Evolutionary conservation across 768 basidiomycete species (phyloP).

Genomic region (Tylopilus plumbeoviolaceoides): DNA sequence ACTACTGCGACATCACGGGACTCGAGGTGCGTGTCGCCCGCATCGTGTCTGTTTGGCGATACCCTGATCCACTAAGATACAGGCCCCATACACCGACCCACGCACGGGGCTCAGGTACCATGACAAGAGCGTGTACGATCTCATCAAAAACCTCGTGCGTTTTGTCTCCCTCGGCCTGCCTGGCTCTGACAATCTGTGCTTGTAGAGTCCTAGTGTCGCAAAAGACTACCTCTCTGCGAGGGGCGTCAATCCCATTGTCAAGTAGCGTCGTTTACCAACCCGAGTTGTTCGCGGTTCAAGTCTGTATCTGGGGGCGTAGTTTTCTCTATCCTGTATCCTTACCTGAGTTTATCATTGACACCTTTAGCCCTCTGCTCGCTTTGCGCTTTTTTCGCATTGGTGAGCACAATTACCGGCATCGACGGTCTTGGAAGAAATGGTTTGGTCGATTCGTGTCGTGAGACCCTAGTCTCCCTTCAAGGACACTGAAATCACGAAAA

Average conservation of each 20-base stretch:
- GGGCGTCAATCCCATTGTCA: slow-evolving; percentile 48
- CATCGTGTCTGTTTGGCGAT: no score
- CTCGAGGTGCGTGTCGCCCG: slow-evolving; percentile 49
- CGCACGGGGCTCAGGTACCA: slow-evolving; percentile 76
- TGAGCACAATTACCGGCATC: neutral
- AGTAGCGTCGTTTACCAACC: slow-evolving; percentile 20
- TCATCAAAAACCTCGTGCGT: slow-evolving; percentile 68
- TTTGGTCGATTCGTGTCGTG: no score
- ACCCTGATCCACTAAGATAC: neutral
- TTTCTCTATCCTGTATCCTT: neutral
- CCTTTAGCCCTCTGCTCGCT: neutral
- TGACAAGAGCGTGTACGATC: slow-evolving; percentile 82
- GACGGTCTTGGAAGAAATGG: neutral
- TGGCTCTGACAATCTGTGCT: neutral
- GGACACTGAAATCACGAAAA: no score
- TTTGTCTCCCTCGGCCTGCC: neutral
- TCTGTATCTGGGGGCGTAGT: neutral
- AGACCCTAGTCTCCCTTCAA: no score
- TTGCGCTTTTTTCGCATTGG: neutral
- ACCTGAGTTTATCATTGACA: neutral
- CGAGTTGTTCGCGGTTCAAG: neutral
- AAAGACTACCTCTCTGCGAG: slow-evolving; percentile 70
- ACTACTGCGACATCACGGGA: slow-evolving; percentile 86
- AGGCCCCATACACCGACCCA: slow-evolving; percentile 82
- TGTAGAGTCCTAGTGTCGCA: slow-evolving; percentile 57